phyloP scores from a whole-genome alignment of 345 rosid genomes.

The Boechera divaricarpa region DNA sequence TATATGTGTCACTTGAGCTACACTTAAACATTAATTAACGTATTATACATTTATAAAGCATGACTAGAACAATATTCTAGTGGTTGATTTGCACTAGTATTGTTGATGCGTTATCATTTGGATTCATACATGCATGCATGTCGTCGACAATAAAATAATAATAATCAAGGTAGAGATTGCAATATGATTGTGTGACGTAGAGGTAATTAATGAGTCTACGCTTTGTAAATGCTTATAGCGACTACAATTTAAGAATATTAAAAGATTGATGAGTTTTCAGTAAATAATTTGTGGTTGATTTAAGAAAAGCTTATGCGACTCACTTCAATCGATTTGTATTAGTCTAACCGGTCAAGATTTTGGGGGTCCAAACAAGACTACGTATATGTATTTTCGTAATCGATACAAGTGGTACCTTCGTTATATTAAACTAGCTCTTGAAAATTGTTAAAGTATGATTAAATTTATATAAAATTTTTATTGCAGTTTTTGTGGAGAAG shows the following conservation, averaged over 20 bases:
- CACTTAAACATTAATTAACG: neutral
- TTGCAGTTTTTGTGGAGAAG: slow-evolving; percentile 83
- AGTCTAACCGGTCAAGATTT: neutral
- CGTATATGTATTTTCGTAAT: neutral
- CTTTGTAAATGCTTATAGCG: neutral
- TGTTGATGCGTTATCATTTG: neutral
- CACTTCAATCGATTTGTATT: neutral
- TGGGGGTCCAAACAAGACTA: neutral
- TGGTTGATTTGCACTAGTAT: neutral
- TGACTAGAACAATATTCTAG: neutral
- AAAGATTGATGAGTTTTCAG: neutral
- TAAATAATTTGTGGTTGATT: neutral
- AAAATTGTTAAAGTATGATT: neutral
- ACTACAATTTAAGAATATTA: neutral
- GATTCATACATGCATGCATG: neutral
- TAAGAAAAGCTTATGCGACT: neutral
- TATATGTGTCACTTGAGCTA: slow-evolving; percentile 1
- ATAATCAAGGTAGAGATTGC: neutral
- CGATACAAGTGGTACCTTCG: neutral
- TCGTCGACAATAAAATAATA: neutral
- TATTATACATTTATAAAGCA: neutral
- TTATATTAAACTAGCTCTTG: slow-evolving; percentile 11
- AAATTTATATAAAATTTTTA: neutral
- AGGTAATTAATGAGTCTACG: neutral
- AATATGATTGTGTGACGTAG: neutral